Conservation (phyloP, 257 asterid species). For the Solanum chiquidenum region DNA sequence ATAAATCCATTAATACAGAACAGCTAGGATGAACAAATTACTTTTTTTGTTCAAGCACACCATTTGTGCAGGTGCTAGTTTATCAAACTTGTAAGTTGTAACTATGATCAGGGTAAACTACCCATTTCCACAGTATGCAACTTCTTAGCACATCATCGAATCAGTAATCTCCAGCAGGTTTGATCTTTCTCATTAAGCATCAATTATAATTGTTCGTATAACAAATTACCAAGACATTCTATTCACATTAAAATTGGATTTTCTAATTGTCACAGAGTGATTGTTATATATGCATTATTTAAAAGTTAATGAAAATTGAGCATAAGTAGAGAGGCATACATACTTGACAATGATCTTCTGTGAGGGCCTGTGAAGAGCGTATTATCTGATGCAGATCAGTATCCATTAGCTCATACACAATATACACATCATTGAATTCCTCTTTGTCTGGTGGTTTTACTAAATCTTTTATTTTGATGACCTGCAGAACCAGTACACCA, state of each 20-base stretch:
- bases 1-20: background rate
- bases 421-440: conserved; percentile 67
- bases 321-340: conserved; percentile 1
- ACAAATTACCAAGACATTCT: background rate
- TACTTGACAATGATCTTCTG: conserved; percentile 90
- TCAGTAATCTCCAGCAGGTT: background rate
- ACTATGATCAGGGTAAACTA: background rate
- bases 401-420: conserved; percentile 78
- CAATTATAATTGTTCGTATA: background rate
- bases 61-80: background rate
- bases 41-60: background rate
- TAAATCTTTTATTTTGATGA: conserved; percentile 71
- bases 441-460: conserved; percentile 54
- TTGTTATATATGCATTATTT: background rate
- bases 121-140: background rate
- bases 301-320: background rate
- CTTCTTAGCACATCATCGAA: background rate
- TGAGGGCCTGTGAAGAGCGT: conserved; percentile 62
- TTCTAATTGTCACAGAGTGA: background rate
- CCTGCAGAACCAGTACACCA: conserved; percentile 17
- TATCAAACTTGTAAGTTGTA: background rate
- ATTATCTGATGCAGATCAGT: conserved; percentile 89
- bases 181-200: background rate
- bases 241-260: background rate
- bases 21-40: background rate